phyloP scores from a whole-genome alignment of 2,329 filamentous ascomycete genomes.

The Moelleriella libera region DNA sequence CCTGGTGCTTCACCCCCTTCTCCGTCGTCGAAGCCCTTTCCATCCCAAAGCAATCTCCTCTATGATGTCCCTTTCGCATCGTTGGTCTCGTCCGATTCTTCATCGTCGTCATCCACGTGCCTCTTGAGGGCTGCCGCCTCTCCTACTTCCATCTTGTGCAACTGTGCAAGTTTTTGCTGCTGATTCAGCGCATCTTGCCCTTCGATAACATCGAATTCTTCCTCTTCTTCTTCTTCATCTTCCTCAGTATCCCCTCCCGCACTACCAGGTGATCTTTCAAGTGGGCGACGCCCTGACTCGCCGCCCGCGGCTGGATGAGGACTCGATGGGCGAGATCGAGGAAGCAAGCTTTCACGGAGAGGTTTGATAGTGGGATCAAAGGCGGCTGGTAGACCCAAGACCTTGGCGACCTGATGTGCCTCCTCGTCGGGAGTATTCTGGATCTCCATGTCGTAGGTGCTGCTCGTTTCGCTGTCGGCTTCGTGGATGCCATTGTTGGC shows the following conservation, averaged over 20 bases:
- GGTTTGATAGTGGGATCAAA: constrained; percentile 53
- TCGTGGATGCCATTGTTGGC: constrained; percentile 43
- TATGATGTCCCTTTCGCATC: constrained; percentile 15
- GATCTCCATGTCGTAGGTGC: constrained; percentile 39
- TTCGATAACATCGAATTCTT: constrained; percentile 30
- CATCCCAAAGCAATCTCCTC: constrained; percentile 10
- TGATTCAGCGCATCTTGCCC: constrained; percentile 28
- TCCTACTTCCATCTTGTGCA: constrained; percentile 46
- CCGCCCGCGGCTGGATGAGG: constrained; percentile 6
- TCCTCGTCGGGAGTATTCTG: constrained; percentile 45
- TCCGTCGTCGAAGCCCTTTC: background rate
- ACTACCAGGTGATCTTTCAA: constrained; percentile 16
- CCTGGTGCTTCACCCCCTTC: too few relatives aligned
- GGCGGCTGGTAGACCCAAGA: constrained; percentile 44
- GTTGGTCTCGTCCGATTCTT: constrained; percentile 15
- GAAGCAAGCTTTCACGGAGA: constrained; percentile 19
- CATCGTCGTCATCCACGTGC: constrained; percentile 23
- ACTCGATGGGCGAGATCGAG: constrained; percentile 9
- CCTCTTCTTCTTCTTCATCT: constrained; percentile 23
- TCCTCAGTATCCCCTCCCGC: constrained; percentile 26
- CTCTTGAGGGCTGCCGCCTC: constrained; percentile 37
- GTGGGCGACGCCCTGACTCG: constrained; percentile 7
- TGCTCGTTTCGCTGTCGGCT: constrained; percentile 38
- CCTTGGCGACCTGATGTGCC: constrained; percentile 49
- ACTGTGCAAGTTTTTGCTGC: constrained; percentile 33